Evolutionary conservation across 192 early-diverging fungal species (phyloP), one percentile per base, ranked within the genome.

Genomic region (Spizellomyces sp.): DNA sequence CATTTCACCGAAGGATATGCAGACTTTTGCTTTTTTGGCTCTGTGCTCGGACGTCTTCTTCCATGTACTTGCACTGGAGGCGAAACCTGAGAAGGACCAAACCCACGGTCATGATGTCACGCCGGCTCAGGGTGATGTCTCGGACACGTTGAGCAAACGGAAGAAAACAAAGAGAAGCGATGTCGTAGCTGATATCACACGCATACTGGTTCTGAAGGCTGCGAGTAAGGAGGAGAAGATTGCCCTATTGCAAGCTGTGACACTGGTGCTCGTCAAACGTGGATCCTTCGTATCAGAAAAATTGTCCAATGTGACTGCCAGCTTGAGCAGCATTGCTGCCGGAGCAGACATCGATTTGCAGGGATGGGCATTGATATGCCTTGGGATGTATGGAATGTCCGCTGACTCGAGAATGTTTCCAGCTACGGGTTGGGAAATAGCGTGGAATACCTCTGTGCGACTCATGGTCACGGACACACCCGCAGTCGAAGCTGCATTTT

Each of bases 301-400:
- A 36, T 3, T 36, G 27, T 36, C 27, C 27, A 36, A 36, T 36
- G 27, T 36, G 27, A 36, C 27, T 36, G 27, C 27, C 27, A 36
- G 27, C 27, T 36, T 36, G 27, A 36, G 27, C 27, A 36, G 27
- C 27, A 36, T 36, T 36, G 27, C 27, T 36, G 19, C 27, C 9
- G 54, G 17, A 7, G 47, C 8, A 6, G 50, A 63, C 9, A 41
- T 15, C 4, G 70, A 72, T 7, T 8, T 72, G 22, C 9, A 58
- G 1, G 17, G 7, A 2, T 72, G 70, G 70, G 70, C 63, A 14
- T 48, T 72, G 27, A 5, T 72, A 0, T 72, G 66, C 55, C 19
- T 36, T 36, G 15, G 54, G 15, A 19, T 15, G 3, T 19, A 15
- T 19, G 15, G 54, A 36, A 36, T 36, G 54, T 19, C 15, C 54